phyloP scores from a whole-genome alignment of 1,284 basidiomycete genomes.

The Ustilago loliicola region DNA sequence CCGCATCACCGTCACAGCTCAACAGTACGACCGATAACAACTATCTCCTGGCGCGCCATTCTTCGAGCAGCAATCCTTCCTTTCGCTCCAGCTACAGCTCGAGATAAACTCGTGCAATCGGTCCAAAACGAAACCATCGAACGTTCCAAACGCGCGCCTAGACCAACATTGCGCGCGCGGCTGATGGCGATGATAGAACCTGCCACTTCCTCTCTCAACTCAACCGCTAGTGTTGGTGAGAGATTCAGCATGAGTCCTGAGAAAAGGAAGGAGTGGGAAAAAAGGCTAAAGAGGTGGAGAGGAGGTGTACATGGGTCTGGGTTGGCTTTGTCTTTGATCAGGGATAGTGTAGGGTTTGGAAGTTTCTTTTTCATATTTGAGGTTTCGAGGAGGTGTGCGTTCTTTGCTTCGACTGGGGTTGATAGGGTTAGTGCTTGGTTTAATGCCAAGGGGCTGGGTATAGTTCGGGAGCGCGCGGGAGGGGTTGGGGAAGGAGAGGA shows the following conservation, averaged over 20 bases:
- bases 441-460: conserved; percentile 47
- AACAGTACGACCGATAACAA: conserved; percentile 9
- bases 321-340: conserved; percentile 66
- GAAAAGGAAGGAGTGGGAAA: conserved; percentile 64
- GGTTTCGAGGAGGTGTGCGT: conserved; percentile 66
- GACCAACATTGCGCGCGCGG: conserved; percentile 26
- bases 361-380: conserved; percentile 72
- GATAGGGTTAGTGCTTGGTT: conserved; percentile 60
- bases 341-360: conserved; percentile 70
- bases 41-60: conserved; percentile 65
- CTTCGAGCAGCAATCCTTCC: conserved; percentile 66
- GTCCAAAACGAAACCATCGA: conserved; percentile 52
- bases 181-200: conserved; percentile 32
- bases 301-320: conserved; percentile 67
- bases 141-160: conserved; percentile 32
- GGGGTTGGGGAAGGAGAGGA: conserved; percentile 2
- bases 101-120: conserved; percentile 50
- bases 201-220: conserved; percentile 23
- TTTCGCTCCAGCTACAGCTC: conserved; percentile 57
- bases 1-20: conserved; percentile 10
- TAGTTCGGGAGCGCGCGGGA: conserved; percentile 6
- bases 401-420: conserved; percentile 61
- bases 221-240: conserved; percentile 17
- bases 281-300: conserved; percentile 55
- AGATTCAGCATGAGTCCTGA: conserved; percentile 40